Conservation (phyloP, 2,329 filamentous ascomycete species). For the Colletotrichum sansevieriae region DNA sequence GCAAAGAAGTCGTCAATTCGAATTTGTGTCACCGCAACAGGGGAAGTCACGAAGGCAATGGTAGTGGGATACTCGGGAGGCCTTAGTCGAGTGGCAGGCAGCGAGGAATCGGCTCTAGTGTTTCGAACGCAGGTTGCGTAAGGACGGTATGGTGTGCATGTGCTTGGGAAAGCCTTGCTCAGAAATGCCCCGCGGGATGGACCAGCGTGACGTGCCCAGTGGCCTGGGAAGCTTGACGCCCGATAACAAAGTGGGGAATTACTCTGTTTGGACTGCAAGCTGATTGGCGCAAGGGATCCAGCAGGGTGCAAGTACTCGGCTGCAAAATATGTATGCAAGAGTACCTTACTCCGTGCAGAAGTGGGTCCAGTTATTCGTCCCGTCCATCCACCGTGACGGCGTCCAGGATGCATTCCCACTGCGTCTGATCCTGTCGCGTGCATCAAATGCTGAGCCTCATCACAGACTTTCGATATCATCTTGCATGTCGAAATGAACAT, state of each 20-base stretch:
- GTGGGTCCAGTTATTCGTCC: slow-evolving; percentile 15
- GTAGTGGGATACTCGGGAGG: slow-evolving; percentile 28
- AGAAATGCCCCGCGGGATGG: slow-evolving; percentile 36
- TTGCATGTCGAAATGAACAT: slow-evolving; percentile 4
- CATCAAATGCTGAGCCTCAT: slow-evolving; percentile 34
- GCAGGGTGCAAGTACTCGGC: neutral
- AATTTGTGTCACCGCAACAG: slow-evolving; percentile 8
- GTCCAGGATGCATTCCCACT: slow-evolving; percentile 9
- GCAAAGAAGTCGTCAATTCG: slow-evolving; percentile 12
- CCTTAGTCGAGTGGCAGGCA: slow-evolving; percentile 14
- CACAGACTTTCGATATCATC: slow-evolving; percentile 17
- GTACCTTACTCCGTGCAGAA: neutral
- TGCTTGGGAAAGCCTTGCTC: slow-evolving; percentile 36
- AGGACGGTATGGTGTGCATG: slow-evolving; percentile 35
- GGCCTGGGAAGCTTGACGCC: slow-evolving; percentile 25
- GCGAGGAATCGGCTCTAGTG: slow-evolving; percentile 26
- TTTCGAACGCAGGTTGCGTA: slow-evolving; percentile 32
- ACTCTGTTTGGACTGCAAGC: neutral
- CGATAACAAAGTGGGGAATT: slow-evolving; percentile 25
- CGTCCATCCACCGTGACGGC: slow-evolving; percentile 24
- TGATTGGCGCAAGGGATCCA: neutral
- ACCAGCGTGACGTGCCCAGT: slow-evolving; percentile 30
- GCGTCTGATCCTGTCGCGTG: slow-evolving; percentile 36
- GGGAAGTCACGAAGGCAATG: slow-evolving; percentile 16
- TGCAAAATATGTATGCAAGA: neutral